Evolutionary conservation across 2,329 filamentous ascomycete species (phyloP).

Genomic region (Epicoccum sorghinum): DNA sequence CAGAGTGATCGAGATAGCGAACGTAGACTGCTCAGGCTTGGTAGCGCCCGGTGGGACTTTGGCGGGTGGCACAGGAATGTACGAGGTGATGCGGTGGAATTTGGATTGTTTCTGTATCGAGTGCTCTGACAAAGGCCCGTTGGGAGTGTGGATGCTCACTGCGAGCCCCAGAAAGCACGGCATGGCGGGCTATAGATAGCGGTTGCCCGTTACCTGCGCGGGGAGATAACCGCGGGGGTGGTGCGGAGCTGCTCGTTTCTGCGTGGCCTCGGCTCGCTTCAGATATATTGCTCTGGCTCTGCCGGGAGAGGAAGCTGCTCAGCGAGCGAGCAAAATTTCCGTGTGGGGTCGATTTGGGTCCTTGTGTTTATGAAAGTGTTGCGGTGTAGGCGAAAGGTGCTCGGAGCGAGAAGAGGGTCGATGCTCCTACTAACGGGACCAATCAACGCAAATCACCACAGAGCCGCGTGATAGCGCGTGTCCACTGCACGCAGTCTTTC

Average conservation of each 20-base stretch:
- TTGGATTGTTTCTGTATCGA: conserved; percentile 94
- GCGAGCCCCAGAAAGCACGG: conserved; percentile 99
- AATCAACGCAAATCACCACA: conserved; percentile 23
- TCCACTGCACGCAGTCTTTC: conserved; percentile 12
- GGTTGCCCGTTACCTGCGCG: conserved; percentile 14
- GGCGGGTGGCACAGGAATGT: conserved; percentile 92
- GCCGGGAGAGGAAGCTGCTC: conserved; percentile 16
- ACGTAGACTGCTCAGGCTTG: conserved; percentile 90
- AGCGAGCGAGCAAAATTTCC: conserved; percentile 21
- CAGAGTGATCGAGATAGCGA: conserved; percentile 97
- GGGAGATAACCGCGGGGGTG: conserved; percentile 27
- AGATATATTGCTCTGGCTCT: conserved; percentile 11
- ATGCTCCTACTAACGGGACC: conserved; percentile 15
- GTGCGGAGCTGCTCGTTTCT: conserved; percentile 17
- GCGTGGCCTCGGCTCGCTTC: conserved; percentile 30
- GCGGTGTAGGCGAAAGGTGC: conserved; percentile 17
- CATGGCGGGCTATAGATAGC: conserved; percentile 56
- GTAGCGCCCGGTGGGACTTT: conserved; percentile 70
- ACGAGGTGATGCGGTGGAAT: conserved; percentile 90
- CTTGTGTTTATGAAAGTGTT: conserved; percentile 5
- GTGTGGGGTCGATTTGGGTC: conserved; percentile 13
- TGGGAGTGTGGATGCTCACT: conserved; percentile 89
- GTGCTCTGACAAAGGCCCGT: conserved; percentile 84
- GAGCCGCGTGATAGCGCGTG: conserved; percentile 17
- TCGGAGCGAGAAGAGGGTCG: conserved; percentile 18